Evolutionary conservation across 805 yeast species (phyloP), one percentile per base, ranked within the genome.

Genomic region (Saccharomyces paradoxus): DNA sequence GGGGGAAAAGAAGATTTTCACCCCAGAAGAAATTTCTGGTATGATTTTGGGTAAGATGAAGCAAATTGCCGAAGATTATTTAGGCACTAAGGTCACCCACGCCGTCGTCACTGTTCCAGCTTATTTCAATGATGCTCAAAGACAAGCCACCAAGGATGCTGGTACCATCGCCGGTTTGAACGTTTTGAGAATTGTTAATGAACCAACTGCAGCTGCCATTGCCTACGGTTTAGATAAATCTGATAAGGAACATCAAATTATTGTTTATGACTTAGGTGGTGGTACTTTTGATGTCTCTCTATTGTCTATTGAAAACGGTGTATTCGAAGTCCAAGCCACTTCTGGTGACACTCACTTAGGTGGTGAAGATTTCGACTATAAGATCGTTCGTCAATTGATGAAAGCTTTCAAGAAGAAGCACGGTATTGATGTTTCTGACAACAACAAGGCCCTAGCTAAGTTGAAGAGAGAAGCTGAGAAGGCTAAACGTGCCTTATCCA

Each of bases 291-390:
- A 89, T 83, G 96, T 89, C 26, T 89, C 96, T 3, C 76, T 89
- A 53, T 80, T 89, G 68, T 81, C 94, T 46, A 89, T 89, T 70
- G 96, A 89, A 70, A 87, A 85, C 63, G 96, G 96, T 76, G 90
- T 89, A 56, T 89, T 89, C 69, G 96, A 89, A 77, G 96, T 89
- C 54, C 81, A 86, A 75, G 91, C 96, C 54, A 89, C 96, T 59
- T 89, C 95, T 58, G 96, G 96, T 86, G 96, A 89, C 73, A 89
- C 97, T 59, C 97, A 89, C 74, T 82, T 89, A 76, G 97, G 97
- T 81, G 97, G 97, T 82, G 96, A 89, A 79, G 97, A 89, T 77
- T 89, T 89, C 66, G 97, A 89, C 77, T 83, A 81, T 79, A 83
- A 89, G 74, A 86, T 89, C 69, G 91, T 89, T 60, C 84, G 84